Percentiles rank a stretch among this genome's conserved stretches.
Evolutionary conservation across 371 early-diverging fungal genomes (phyloP).

Genomic region (Rhizopus stolonifer): DNA sequence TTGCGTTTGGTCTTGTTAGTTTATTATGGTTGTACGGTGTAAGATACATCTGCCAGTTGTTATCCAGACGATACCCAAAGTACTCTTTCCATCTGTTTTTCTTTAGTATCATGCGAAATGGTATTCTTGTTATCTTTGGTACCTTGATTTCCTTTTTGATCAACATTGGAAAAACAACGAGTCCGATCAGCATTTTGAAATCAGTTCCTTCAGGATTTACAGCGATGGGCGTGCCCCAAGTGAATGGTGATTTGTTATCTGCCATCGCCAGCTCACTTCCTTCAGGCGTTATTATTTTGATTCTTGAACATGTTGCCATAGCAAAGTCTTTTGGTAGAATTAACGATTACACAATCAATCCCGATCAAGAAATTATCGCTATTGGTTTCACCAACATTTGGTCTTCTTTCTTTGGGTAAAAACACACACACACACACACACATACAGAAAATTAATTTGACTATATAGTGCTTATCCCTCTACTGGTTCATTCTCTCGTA

Average conservation of each 20-base stretch:
- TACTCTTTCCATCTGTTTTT: constrained; percentile 44
- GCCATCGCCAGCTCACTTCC: constrained; percentile 54
- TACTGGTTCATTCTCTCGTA: constrained; percentile 52
- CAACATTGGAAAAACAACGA: constrained; percentile 36
- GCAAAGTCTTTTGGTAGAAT: constrained; percentile 76
- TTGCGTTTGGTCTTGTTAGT: constrained; percentile 48
- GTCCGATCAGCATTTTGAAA: constrained; percentile 63
- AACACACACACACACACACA: too few relatives aligned
- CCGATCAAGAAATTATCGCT: constrained; percentile 85
- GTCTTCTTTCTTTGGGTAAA: constrained; percentile 71
- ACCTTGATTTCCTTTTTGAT: constrained; percentile 46
- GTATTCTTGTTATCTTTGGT: constrained; percentile 44
- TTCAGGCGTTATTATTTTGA: constrained; percentile 67
- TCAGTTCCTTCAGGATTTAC: constrained; percentile 71
- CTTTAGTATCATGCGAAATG: constrained; percentile 53
- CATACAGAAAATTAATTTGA: too few relatives aligned
- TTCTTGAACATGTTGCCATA: constrained; percentile 85
- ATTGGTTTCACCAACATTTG: constrained; percentile 80
- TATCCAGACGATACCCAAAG: constrained; percentile 42
- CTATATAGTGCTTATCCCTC: constrained; percentile 45
- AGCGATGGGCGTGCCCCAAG: constrained; percentile 49
- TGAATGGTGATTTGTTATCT: constrained; percentile 38
- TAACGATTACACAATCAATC: constrained; percentile 62
- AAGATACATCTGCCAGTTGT: constrained; percentile 32
- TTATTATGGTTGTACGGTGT: constrained; percentile 51